phyloP scores from a whole-genome alignment of 208 protist genomes.

The Leishmania tarentolae region DNA sequence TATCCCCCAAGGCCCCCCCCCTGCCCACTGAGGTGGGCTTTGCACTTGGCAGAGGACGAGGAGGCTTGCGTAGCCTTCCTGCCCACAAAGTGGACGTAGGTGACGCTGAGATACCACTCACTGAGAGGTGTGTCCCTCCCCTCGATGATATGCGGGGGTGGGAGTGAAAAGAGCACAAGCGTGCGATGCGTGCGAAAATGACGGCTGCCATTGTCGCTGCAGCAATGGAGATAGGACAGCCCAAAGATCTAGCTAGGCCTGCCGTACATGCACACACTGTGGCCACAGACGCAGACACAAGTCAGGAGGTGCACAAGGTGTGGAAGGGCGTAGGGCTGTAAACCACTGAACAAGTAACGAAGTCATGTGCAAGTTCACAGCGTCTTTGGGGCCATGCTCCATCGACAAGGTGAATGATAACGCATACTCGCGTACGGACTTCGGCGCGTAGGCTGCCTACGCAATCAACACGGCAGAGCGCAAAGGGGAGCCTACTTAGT shows the following conservation, averaged over 20 bases:
- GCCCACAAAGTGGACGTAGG: neutral
- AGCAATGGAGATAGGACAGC: neutral
- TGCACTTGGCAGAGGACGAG: neutral
- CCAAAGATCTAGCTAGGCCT: neutral
- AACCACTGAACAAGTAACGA: no score
- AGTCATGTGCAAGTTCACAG: neutral
- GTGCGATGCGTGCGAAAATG: neutral
- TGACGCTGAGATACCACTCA: neutral
- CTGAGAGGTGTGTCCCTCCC: neutral
- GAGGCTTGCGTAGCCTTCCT: neutral
- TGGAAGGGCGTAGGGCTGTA: no score
- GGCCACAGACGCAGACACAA: neutral
- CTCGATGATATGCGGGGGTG: neutral
- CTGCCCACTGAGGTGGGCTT: no score
- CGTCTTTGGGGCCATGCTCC: neutral
- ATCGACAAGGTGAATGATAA: neutral
- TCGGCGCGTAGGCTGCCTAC: neutral
- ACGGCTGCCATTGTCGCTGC: neutral
- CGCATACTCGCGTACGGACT: neutral
- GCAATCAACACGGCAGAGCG: neutral
- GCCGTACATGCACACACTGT: neutral
- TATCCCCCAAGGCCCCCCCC: no score
- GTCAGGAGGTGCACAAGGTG: neutral
- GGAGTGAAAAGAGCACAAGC: neutral
- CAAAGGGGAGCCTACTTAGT: conserved; percentile 34